A percentile compares a stretch with the other conserved stretches of the same genome.
Conservation (phyloP, 2,329 filamentous ascomycete genomes). For the Nothopassalora personata region DNA sequence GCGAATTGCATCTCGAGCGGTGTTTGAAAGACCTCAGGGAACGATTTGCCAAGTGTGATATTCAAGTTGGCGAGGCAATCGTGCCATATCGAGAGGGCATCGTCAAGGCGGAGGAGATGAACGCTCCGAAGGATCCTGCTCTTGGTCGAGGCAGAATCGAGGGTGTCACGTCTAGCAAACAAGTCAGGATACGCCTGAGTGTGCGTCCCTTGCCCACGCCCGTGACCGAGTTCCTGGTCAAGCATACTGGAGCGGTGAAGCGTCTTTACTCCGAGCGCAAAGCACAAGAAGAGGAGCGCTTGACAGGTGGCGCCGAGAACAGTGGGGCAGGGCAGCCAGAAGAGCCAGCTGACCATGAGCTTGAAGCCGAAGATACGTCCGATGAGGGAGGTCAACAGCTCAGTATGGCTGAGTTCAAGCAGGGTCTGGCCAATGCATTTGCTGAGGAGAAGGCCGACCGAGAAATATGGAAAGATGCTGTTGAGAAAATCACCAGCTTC, state of each 20-base stretch:
- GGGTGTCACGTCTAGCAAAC: constrained; percentile 74
- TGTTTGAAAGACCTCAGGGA: constrained; percentile 91
- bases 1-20: constrained; percentile 87
- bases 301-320: constrained; percentile 35
- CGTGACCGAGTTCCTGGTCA: constrained; percentile 79
- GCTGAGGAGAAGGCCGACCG: constrained; percentile 66
- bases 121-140: constrained; percentile 76
- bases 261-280: constrained; percentile 67
- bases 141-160: constrained; percentile 77
- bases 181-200: constrained; percentile 69
- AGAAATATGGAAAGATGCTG: constrained; percentile 69
- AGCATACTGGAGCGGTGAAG: constrained; percentile 74
- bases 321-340: constrained; percentile 30
- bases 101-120: constrained; percentile 80
- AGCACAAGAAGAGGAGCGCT: constrained; percentile 41
- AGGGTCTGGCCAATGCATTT: constrained; percentile 63
- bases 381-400: constrained; percentile 56
- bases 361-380: constrained; percentile 45
- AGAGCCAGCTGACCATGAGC: constrained; percentile 34
- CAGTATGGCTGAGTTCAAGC: constrained; percentile 69
- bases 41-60: constrained; percentile 87
- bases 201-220: constrained; percentile 71
- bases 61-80: constrained; percentile 88
- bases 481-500: constrained; percentile 83
- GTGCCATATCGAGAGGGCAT: constrained; percentile 95